A percentile compares a stretch with the other conserved stretches of the same genome.
These are phyloP conservation scores for Gloeophyllum trabeum DNA, from an alignment of 768 basidiomycete genomes.

Conservation along the genomic window DNA sequence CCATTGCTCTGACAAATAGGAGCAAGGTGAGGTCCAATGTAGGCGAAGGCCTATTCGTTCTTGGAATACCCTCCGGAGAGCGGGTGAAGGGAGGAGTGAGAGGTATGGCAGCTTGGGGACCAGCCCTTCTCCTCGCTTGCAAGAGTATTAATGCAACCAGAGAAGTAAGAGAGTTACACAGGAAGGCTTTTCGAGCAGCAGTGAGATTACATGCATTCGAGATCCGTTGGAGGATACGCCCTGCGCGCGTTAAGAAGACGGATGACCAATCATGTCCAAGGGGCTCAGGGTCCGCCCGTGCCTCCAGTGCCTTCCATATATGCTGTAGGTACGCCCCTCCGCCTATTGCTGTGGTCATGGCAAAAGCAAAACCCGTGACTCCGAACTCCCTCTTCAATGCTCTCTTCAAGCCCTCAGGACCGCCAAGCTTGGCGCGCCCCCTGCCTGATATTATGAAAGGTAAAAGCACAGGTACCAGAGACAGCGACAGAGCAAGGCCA, in stretches of 20 bases:
- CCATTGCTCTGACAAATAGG: constrained; percentile 58
- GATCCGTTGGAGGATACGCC: background rate
- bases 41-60: constrained; percentile 24
- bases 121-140: constrained; percentile 32
- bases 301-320: constrained; percentile 24
- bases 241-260: too few species aligned
- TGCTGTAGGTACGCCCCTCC: constrained; percentile 48
- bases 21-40: constrained; percentile 63
- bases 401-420: constrained; percentile 14
- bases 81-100: constrained; percentile 9
- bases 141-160: constrained; percentile 45
- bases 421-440: constrained; percentile 11
- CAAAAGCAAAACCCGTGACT: constrained; percentile 56
- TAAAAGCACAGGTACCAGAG: constrained; percentile 54
- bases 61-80: background rate
- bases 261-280: background rate
- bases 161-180: constrained; percentile 47
- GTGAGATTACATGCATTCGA: background rate
- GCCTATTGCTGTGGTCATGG: constrained; percentile 51
- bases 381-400: constrained; percentile 47
- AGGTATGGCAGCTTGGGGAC: constrained; percentile 16
- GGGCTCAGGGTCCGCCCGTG: constrained; percentile 3
- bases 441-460: constrained; percentile 32
- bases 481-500: constrained; percentile 49
- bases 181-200: constrained; percentile 24